Base-by-base conservation (phyloP, 768 basidiomycete species). In the Leucocoprinus birnbaumii region DNA sequence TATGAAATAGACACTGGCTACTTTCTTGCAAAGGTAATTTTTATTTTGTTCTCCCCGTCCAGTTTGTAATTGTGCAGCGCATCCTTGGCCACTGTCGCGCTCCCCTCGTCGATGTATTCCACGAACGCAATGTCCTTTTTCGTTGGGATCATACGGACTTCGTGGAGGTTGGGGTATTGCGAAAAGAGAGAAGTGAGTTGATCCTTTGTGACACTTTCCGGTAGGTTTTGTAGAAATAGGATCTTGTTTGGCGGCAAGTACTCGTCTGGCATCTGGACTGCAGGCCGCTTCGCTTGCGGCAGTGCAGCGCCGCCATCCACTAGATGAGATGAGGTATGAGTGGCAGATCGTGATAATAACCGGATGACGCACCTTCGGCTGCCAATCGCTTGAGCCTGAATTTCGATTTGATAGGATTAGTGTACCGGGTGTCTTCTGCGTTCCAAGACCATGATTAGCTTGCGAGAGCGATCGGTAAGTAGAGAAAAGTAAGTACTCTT, bases 231-330 rank as follows among this genome's bases (percentile, higher is more conserved):
- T 60, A 99, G 69, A 82, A 99, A 99, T 49, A 99, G 81, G 71
- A 98, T 96, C 70, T 95, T 94, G 87, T 99, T 99, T 37, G 97
- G 96, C 1, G 97, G 97, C 6, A 99, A 83, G 70, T 98, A 98
- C 70, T 99, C 97, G 86, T 99, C 97, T 38, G 96, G 95, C 94
- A 98, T 97, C 68, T 95, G 92, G 57, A 97, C 89, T 61, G 86
- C 84, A 21, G 90, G 90, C 41, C 90, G 82, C 71, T 86, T 91
- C 18, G 89, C 71, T 26, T 80, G 83, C 9, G 90, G 83, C 4
- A 76, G 72, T 6, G 87, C 77, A 3, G 83, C 73, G 24, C 78
- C 82, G 22, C 89, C 89, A 45, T 89, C 89, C 68, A 86, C 89
- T 88, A 58, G 35, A 47, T 43, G 27, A 31, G 31, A 31, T 5